phyloP scores from a whole-genome alignment of 1,139 yeast species.

The Pichia sp. region DNA sequence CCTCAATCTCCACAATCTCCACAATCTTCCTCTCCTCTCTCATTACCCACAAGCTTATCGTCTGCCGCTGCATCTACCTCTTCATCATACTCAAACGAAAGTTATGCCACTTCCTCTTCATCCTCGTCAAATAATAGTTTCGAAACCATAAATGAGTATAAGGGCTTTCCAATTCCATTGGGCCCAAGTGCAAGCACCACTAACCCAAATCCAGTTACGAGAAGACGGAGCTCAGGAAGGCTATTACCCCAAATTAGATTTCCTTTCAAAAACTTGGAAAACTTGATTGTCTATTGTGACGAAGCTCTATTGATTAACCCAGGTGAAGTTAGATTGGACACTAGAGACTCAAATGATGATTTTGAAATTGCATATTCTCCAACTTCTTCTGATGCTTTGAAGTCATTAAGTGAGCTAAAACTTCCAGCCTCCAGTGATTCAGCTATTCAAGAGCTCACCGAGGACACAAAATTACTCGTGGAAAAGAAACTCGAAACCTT shows the following conservation, averaged over 20 bases:
- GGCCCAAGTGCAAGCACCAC: constrained; percentile 9
- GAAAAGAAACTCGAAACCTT: constrained; percentile 66
- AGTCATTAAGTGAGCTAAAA: constrained; percentile 45
- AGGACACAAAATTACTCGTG: constrained; percentile 60
- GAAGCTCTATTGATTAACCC: constrained; percentile 71
- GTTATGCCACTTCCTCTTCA: constrained; percentile 14
- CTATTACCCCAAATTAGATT: constrained; percentile 37
- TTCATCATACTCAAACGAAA: constrained; percentile 24
- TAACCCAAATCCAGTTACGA: background rate
- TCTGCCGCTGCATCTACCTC: constrained; percentile 4
- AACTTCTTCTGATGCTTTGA: constrained; percentile 58
- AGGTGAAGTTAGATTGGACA: constrained; percentile 31
- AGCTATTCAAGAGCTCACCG: constrained; percentile 54
- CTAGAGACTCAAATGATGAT: constrained; percentile 17
- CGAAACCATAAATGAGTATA: constrained; percentile 14
- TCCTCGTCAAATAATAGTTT: constrained; percentile 12
- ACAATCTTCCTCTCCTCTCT: constrained; percentile 6
- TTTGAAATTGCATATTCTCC: constrained; percentile 50
- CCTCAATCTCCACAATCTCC: constrained; percentile 7
- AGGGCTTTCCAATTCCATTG: constrained; percentile 15
- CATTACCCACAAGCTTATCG: constrained; percentile 8
- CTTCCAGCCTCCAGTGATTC: constrained; percentile 56
- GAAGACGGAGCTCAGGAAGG: constrained; percentile 18
- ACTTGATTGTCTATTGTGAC: constrained; percentile 63
- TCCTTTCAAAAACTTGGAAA: constrained; percentile 62